Evolutionary conservation across 495 filamentous ascomycete genomes (phyloP), one percentile per base, ranked within the genome.

Genomic region (Astrothelium macrocarpum): DNA sequence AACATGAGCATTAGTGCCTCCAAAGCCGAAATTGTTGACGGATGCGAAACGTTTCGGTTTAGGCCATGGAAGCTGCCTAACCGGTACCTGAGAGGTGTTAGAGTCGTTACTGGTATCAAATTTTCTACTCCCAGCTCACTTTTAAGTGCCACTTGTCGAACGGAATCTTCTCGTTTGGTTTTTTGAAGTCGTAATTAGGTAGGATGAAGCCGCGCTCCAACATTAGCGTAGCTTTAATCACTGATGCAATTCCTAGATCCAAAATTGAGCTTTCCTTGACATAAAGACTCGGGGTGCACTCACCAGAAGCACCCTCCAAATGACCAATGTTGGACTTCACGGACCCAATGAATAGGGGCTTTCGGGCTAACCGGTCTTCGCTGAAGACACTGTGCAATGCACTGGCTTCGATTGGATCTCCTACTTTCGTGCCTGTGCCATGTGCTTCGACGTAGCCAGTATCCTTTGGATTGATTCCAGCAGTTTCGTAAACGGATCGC

Each of bases 111-210:
- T 5, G 20, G 5, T 56, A 11, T 18, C 20, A 11, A 56, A n/a
- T 5, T 23, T 18, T 25, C 9, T 10, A 14, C 14, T 14, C 29
- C 9, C 25, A 45, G 61, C 64, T 64, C 49, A 79, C 77, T 64
- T 78, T 76, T 25, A 80, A 53, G 45, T 78, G 75, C 76, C 78
- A 79, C 53, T 79, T 74, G 32, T 75, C 73, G 65, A 78, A 78
- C 4, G 77, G 76, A 42, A 73, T 79, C 59, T 56, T 56, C 49
- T 56, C 49, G 18, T 56, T 56, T 23, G 49, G 59, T 10, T 32
- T 29, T 5, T 11, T 4, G 59, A 60, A 60, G 26, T 60, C 31
- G 11, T 26, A 32, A 20, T 31, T 29, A 5, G 32, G 23, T 68
- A 12, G 71, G 70, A 59, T 80, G 78, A 1, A 84, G 66, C 59